Percentiles rank a stretch among this genome's conserved stretches.
Conservation (phyloP, 1,139 yeast genomes). For the Debaryomyces coudertii region DNA sequence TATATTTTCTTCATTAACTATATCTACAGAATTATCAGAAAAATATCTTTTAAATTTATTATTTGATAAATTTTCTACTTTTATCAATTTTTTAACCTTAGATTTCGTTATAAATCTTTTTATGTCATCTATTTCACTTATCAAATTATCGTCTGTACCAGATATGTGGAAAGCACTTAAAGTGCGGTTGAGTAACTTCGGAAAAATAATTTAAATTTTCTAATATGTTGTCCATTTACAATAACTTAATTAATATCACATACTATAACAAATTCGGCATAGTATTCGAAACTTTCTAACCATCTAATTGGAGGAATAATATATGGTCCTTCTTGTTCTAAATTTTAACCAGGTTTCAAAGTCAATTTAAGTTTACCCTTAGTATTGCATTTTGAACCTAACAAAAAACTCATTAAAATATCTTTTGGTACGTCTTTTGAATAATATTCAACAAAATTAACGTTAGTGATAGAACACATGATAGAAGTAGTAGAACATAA, state of each 20-base stretch:
- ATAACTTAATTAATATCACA: constrained; percentile 1
- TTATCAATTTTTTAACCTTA: too few relatives aligned
- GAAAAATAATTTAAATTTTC: constrained; percentile 5
- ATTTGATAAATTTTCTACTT: too few relatives aligned
- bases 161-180: constrained; percentile 10
- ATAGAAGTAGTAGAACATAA: constrained; percentile 7
- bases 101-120: too few relatives aligned
- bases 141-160: background rate
- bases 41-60: too few relatives aligned
- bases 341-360: constrained; percentile 3
- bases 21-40: too few relatives aligned
- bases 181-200: background rate
- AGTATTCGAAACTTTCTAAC: constrained; percentile 7
- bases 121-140: background rate
- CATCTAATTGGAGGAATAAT: constrained; percentile 9
- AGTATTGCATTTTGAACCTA: constrained; percentile 2
- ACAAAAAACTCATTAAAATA: background rate
- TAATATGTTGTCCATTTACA: background rate
- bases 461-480: background rate
- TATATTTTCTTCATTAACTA: too few relatives aligned
- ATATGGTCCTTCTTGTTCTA: constrained; percentile 8
- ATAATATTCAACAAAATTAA: constrained; percentile 7
- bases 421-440: constrained; percentile 2
- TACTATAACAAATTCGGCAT: background rate
- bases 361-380: constrained; percentile 1